Evolutionary conservation across 306 rosid genomes (phyloP).

Genomic region (Cucumis cinereus): DNA sequence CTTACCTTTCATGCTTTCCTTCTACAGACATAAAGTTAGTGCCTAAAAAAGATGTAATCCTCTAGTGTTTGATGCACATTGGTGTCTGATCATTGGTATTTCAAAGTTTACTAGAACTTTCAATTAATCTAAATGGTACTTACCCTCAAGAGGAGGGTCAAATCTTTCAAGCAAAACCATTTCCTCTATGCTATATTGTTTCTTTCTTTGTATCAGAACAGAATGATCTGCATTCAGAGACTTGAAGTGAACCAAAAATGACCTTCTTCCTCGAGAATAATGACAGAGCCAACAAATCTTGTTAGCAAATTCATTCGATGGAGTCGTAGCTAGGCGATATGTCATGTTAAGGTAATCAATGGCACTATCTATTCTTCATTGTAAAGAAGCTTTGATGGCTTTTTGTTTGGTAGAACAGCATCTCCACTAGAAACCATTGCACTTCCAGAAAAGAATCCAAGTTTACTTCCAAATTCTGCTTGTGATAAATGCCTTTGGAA

Average conservation of each 20-base stretch:
- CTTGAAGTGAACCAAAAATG: neutral
- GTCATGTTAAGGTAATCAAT: neutral
- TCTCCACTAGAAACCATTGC: neutral
- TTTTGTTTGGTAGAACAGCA: neutral
- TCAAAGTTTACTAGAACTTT: neutral
- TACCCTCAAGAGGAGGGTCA: neutral
- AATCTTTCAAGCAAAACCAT: neutral
- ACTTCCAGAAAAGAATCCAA: neutral
- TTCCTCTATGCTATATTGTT: neutral
- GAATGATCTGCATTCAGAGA: neutral
- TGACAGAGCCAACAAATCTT: neutral
- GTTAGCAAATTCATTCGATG: neutral
- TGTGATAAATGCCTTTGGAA: neutral
- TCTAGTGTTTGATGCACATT: neutral
- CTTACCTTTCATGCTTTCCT: neutral
- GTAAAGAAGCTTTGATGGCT: neutral
- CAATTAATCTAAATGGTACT: neutral
- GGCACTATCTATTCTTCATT: neutral
- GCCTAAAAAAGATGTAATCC: neutral
- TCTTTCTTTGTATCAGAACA: neutral
- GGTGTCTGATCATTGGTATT: neutral
- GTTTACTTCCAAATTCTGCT: neutral
- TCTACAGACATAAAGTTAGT: neutral
- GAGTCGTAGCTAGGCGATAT: neutral
- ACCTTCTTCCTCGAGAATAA: neutral